Conservation (phyloP, 108 stramenopile species). For the Cylindrotheca fusiformis region DNA sequence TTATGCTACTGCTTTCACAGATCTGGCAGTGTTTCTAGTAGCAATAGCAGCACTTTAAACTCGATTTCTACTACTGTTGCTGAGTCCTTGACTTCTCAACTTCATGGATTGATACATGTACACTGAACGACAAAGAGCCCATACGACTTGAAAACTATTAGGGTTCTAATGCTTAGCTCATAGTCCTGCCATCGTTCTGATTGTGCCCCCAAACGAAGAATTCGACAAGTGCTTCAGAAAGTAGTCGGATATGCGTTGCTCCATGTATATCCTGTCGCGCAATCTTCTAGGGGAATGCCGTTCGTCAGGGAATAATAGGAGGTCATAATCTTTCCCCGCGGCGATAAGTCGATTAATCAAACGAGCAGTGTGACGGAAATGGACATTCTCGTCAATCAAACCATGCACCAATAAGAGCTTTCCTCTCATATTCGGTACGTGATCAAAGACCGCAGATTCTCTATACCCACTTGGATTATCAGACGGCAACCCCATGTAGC, state of each 20-base stretch:
- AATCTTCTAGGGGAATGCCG: constrained; percentile 87
- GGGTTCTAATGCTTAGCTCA: no score
- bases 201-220: constrained; percentile 4
- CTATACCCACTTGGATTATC: constrained; percentile 78
- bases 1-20: no score
- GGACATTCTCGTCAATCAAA: constrained; percentile 95
- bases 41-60: no score
- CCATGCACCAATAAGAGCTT: constrained; percentile 92
- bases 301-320: constrained; percentile 92
- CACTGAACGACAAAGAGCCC: no score
- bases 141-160: no score
- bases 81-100: no score
- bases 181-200: constrained; percentile 33
- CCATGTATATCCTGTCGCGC: constrained; percentile 84
- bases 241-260: constrained; percentile 74
- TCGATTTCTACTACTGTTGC: no score
- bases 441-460: constrained; percentile 65
- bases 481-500: constrained; percentile 89
- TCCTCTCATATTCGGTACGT: constrained; percentile 78
- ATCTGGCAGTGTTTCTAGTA: no score
- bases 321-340: constrained; percentile 84
- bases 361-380: constrained; percentile 91
- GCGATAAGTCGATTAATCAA: constrained; percentile 87
- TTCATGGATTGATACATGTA: no score
- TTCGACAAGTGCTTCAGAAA: constrained; percentile 40